Conservation (phyloP, 2,329 filamentous ascomycete genomes). For the Fusarium concolor region DNA sequence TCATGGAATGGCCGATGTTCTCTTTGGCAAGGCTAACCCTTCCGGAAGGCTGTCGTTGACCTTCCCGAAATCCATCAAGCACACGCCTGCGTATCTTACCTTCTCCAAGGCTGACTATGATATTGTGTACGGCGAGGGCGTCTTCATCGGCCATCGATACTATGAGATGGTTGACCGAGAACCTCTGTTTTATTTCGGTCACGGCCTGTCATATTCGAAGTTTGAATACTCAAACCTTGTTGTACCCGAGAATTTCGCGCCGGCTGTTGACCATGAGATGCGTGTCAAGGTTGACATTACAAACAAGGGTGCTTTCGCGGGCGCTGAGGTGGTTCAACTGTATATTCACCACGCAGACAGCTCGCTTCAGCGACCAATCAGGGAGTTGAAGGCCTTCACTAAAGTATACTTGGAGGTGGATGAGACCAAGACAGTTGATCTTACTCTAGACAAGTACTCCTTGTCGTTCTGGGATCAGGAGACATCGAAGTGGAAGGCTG, state of each 20-base stretch:
- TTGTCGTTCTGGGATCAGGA: conserved; percentile 38
- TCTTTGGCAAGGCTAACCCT: conserved; percentile 42
- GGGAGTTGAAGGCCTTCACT: conserved; percentile 31
- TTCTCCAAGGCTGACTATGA: conserved; percentile 72
- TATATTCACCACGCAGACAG: conserved; percentile 29
- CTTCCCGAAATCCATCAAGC: conserved; percentile 71
- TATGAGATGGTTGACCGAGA: conserved; percentile 64
- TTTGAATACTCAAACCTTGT: conserved; percentile 63
- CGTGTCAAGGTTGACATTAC: conserved; percentile 23
- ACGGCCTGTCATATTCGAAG: conserved; percentile 76
- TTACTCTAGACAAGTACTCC: conserved; percentile 35
- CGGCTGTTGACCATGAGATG: conserved; percentile 16
- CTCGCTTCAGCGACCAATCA: conserved; percentile 25
- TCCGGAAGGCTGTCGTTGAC: conserved; percentile 72
- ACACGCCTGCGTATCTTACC: conserved; percentile 78
- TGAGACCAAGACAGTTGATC: neutral
- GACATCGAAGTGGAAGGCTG: conserved; percentile 30
- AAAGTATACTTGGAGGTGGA: conserved; percentile 3
- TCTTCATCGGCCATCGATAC: conserved; percentile 79
- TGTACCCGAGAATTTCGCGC: conserved; percentile 1
- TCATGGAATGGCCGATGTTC: conserved; percentile 44
- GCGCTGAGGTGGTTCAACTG: conserved; percentile 34
- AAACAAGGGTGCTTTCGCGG: conserved; percentile 15
- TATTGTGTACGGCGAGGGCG: conserved; percentile 76
- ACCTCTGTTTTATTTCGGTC: conserved; percentile 75